Evolutionary conservation across 2,329 filamentous ascomycete genomes (phyloP).

Genomic region (Colletotrichum theobromicola): DNA sequence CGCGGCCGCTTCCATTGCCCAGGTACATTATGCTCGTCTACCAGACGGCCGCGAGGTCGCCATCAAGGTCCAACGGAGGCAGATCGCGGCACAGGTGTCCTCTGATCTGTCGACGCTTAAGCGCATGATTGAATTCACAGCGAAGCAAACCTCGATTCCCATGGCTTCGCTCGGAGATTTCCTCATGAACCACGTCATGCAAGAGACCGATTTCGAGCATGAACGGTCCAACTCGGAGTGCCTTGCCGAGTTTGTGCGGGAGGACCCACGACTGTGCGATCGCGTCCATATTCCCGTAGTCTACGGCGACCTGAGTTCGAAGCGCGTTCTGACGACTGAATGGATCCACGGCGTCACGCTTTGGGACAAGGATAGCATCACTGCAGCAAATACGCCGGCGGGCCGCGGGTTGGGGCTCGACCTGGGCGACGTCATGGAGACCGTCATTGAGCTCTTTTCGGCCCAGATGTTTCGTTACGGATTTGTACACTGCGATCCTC

Average conservation of each 20-base stretch:
- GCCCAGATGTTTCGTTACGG: slow-evolving; percentile 77
- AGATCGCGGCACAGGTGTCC: slow-evolving; percentile 68
- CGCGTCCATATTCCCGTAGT: slow-evolving; percentile 71
- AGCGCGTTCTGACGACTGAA: slow-evolving; percentile 72
- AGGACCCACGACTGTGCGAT: slow-evolving; percentile 63
- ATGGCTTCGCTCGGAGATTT: slow-evolving; percentile 71
- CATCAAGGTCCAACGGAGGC: slow-evolving; percentile 73
- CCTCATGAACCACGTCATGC: slow-evolving; percentile 66
- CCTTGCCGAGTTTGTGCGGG: slow-evolving; percentile 60
- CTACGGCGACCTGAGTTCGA: slow-evolving; percentile 62
- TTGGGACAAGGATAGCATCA: slow-evolving; percentile 71
- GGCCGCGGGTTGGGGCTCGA: slow-evolving; percentile 62
- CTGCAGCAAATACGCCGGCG: slow-evolving; percentile 53
- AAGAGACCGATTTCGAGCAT: slow-evolving; percentile 72
- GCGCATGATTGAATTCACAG: slow-evolving; percentile 22
- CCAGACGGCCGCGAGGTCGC: slow-evolving; percentile 66
- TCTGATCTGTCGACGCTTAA: slow-evolving; percentile 76
- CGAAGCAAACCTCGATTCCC: slow-evolving; percentile 61
- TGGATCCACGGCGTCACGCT: slow-evolving; percentile 73
- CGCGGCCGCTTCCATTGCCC: slow-evolving; percentile 71
- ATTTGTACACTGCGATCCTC: slow-evolving; percentile 71
- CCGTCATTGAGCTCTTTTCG: slow-evolving; percentile 71
- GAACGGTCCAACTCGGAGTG: slow-evolving; percentile 68
- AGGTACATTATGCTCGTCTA: slow-evolving; percentile 72
- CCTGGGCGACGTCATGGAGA: slow-evolving; percentile 69